phyloP scores from a whole-genome alignment of 2,329 filamentous ascomycete genomes.

The Colletotrichum sp. region DNA sequence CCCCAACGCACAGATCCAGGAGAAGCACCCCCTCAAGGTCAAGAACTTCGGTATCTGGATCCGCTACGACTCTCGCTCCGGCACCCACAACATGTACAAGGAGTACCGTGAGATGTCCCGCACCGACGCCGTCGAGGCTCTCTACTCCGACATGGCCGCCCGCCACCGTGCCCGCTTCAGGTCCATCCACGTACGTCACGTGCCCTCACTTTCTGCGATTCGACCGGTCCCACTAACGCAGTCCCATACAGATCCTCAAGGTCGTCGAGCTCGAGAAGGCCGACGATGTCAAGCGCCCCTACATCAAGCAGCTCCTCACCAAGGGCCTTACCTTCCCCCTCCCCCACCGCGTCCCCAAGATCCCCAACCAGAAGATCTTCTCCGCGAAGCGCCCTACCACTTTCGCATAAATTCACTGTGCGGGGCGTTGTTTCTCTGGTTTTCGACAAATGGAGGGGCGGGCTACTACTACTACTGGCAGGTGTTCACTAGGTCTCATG shows the following conservation, averaged over 20 bases:
- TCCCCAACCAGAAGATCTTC: conserved; percentile 88
- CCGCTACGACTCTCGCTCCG: conserved; percentile 99
- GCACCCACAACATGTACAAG: conserved; percentile 99
- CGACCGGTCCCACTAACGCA: background rate
- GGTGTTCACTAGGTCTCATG: conserved; percentile 68
- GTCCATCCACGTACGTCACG: conserved; percentile 87
- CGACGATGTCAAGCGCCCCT: conserved; percentile 95
- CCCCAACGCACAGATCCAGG: conserved; percentile 70
- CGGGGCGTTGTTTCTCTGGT: conserved; percentile 51
- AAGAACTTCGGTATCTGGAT: conserved; percentile 99
- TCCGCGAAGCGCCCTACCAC: conserved; percentile 91
- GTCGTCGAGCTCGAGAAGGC: conserved; percentile 96
- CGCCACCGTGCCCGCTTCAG: conserved; percentile 98
- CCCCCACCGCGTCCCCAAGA: conserved; percentile 91
- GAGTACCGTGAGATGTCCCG: conserved; percentile 99
- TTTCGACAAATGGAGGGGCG: conserved; percentile 44
- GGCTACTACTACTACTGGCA: conserved; percentile 47
- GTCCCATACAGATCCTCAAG: conserved; percentile 80
- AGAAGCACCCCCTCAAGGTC: conserved; percentile 99
- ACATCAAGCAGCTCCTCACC: conserved; percentile 97
- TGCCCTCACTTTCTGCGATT: background rate
- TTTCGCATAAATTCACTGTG: conserved; percentile 79
- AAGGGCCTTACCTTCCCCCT: conserved; percentile 99
- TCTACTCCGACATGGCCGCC: conserved; percentile 99
- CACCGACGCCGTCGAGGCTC: conserved; percentile 91